These are phyloP conservation scores for Musa acuminata DNA, from an alignment of 176 grass and related monocot genomes.

Conservation along the genomic window DNA sequence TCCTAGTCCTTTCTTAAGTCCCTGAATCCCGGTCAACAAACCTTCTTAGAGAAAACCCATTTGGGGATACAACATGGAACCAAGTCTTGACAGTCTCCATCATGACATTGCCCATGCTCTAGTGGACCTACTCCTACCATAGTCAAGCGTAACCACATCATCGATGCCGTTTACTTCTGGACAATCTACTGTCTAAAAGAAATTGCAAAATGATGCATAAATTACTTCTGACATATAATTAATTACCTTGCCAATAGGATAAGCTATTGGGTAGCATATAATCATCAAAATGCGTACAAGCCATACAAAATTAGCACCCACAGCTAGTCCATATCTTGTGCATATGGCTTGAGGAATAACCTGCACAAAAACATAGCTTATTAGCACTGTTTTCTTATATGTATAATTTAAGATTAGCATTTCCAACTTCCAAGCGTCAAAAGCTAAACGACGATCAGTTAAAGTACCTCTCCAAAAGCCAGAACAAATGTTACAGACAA, in stretches of 20 bases:
- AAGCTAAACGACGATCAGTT: neutral
- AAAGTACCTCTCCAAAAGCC: constrained; percentile 82
- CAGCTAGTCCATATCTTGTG: constrained; percentile 96
- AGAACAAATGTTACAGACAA: constrained; percentile 99
- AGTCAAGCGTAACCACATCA: too few relatives aligned
- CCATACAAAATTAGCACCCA: constrained; percentile 98
- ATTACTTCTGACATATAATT: neutral
- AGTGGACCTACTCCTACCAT: too few relatives aligned
- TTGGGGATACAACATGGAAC: too few relatives aligned
- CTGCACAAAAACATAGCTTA: constrained; percentile 32
- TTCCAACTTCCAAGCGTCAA: constrained; percentile 5
- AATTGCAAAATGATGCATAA: neutral
- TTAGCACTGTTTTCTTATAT: constrained; percentile 6
- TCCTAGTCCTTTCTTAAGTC: too few relatives aligned
- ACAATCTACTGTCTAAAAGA: too few relatives aligned
- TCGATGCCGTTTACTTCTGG: too few relatives aligned
- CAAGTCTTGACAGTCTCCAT: too few relatives aligned
- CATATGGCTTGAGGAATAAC: constrained; percentile 99
- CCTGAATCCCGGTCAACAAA: too few relatives aligned
- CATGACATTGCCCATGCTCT: too few relatives aligned
- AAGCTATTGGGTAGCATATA: constrained; percentile 86
- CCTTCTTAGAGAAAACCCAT: too few relatives aligned
- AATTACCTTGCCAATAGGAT: constrained; percentile 95
- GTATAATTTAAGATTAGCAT: neutral
- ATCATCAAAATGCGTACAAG: constrained; percentile 93